A percentile compares a stretch with the other conserved stretches of the same genome.
Conservation (phyloP, 2,329 filamentous ascomycete genomes). For the Orbilia ellipsospora region DNA sequence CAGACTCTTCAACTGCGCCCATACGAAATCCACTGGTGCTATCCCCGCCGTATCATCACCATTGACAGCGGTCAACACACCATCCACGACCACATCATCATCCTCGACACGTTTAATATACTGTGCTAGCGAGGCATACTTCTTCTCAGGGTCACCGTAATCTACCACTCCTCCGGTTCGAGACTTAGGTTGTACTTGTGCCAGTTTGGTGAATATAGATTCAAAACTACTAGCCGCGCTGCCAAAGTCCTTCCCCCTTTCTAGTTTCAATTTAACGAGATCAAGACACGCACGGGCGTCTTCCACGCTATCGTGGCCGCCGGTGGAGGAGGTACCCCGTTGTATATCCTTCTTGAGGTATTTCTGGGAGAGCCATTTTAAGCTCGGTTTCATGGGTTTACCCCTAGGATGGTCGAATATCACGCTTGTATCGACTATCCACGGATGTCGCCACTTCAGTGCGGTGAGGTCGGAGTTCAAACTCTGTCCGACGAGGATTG, state of each 20-base stretch:
- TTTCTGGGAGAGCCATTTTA: conserved; percentile 89
- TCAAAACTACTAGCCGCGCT: conserved; percentile 81
- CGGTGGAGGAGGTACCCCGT: conserved; percentile 69
- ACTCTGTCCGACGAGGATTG: conserved; percentile 82
- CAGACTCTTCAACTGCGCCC: conserved; percentile 74
- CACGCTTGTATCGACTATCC: conserved; percentile 90
- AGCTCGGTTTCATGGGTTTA: conserved; percentile 85
- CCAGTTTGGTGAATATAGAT: conserved; percentile 87
- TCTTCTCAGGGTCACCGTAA: conserved; percentile 81
- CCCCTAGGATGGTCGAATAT: conserved; percentile 91
- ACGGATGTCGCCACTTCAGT: conserved; percentile 86
- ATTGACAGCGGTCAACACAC: conserved; percentile 67
- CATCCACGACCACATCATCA: conserved; percentile 70
- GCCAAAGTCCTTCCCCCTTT: conserved; percentile 89
- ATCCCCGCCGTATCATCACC: conserved; percentile 68
- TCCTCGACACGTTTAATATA: conserved; percentile 67
- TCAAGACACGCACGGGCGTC: conserved; percentile 92
- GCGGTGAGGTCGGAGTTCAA: conserved; percentile 86
- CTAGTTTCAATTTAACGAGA: conserved; percentile 93
- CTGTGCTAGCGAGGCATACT: conserved; percentile 70
- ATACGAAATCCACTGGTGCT: conserved; percentile 75
- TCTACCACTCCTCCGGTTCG: conserved; percentile 82
- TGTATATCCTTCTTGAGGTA: conserved; percentile 90
- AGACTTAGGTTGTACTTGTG: conserved; percentile 68
- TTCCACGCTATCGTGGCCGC: conserved; percentile 90